These are phyloP conservation scores for Citrullus colocynthis DNA, from an alignment of 306 rosid species.

Conservation along the genomic window DNA sequence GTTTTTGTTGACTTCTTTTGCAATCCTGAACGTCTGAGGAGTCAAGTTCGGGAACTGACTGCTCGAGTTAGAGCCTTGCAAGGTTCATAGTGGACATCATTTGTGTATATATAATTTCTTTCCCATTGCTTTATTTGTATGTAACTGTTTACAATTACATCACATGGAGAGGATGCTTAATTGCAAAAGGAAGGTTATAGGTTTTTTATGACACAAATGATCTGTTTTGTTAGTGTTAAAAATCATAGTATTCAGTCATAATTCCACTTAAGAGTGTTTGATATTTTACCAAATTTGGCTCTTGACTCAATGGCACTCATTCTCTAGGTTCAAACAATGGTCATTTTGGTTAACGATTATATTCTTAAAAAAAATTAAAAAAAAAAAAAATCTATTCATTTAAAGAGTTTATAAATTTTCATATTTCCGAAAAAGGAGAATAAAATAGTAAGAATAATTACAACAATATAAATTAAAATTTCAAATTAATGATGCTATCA, in stretches of 20 bases:
- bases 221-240: not conserved
- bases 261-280: not conserved
- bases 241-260: not conserved
- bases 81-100: conserved; percentile 28
- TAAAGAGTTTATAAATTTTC: too few species aligned
- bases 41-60: conserved; percentile 73
- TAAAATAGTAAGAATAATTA: too few species aligned
- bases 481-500: too few species aligned
- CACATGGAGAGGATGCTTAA: not conserved
- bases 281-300: not conserved
- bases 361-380: not conserved
- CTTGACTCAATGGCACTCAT: too few species aligned
- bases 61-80: conserved; percentile 80
- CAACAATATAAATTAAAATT: too few species aligned
- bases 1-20: conserved; percentile 91
- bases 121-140: not conserved
- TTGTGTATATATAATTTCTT: not conserved
- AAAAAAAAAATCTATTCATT: too few species aligned
- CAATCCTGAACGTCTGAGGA: conserved; percentile 80
- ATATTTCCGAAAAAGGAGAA: too few species aligned
- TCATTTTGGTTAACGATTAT: not conserved
- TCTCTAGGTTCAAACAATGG: too few species aligned
- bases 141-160: not conserved
- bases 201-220: not conserved
- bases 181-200: not conserved